Base-by-base conservation (phyloP, 306 rosid species). In the Sesbania bispinosa region DNA sequence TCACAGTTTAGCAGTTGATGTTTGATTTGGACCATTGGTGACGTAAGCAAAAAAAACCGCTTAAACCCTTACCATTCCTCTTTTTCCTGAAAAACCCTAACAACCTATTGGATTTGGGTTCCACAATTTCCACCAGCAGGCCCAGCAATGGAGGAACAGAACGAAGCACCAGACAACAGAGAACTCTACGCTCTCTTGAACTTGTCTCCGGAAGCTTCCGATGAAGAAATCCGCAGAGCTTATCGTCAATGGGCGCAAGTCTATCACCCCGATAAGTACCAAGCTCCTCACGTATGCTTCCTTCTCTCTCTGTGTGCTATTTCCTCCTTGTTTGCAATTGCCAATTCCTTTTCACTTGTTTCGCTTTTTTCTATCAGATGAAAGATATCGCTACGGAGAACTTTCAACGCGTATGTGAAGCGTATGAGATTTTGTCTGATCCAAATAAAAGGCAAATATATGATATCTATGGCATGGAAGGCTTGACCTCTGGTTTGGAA, bases 201-300 rank as follows among this genome's bases (percentile, higher is more conserved):
- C 77, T 42, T 94, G 62, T 87, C 99, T 2, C 95, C 99, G 1
- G 96, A 94, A 59, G 92, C 99, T 48, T 87, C 97, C 74, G 99
- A 91, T 53, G 99, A 94, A 74, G 99, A 94, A 85, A 89, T 94
- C 78, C 93, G 97, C 55, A 91, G 77, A 84, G 94, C 99, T 26
- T 94, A 94, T 82, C 90, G 97, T 47, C 99, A 94, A 77, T 91
- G 99, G 99, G 97, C 99, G 2, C 99, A 94, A 79, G 84, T 76
- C 11, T 94, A 94, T 65, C 99, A 94, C 62, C 99, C 99, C 8
- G 99, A 94, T 41, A 94, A 94, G 72, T 88, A 89, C 81, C 99
- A 85, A 86, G 79, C 90, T 60, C 90, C 92, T 46, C 93, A 87
- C 19, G 98, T 93, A 86, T 68, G 69, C 58, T 0, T 48, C 48